These are phyloP conservation scores for Candida alai DNA, from an alignment of 805 yeast species.

Conservation along the genomic window DNA sequence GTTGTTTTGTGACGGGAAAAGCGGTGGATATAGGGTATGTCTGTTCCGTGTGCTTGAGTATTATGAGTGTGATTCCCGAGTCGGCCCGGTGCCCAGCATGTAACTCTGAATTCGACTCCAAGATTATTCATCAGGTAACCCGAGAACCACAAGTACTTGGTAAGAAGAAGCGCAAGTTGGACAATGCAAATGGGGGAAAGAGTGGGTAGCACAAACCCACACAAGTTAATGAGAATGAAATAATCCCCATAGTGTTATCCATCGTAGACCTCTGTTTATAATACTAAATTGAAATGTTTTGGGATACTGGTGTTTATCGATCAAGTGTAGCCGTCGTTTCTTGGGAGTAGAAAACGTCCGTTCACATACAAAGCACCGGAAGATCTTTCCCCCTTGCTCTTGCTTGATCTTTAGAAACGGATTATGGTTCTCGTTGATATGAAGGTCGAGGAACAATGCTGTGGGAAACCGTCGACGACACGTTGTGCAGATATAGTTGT, in stretches of 20 bases:
- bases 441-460: conserved; percentile 40
- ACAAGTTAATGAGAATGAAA: background rate
- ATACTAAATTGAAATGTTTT: conserved; percentile 26
- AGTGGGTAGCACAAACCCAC: background rate
- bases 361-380: conserved; percentile 45
- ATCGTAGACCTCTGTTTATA: conserved; percentile 24
- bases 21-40: conserved; percentile 92
- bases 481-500: conserved; percentile 29
- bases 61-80: conserved; percentile 64
- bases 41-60: conserved; percentile 91
- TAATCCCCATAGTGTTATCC: too few relatives aligned
- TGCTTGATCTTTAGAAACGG: conserved; percentile 37
- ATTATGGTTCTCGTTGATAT: conserved; percentile 51
- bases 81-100: conserved; percentile 81
- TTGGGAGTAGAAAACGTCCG: conserved; percentile 33
- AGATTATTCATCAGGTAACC: conserved; percentile 53
- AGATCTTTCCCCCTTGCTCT: conserved; percentile 39
- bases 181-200: conserved; percentile 7
- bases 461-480: conserved; percentile 43
- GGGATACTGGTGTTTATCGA: conserved; percentile 50
- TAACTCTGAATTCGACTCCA: conserved; percentile 68
- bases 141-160: conserved; percentile 54
- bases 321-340: conserved; percentile 45
- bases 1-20: conserved; percentile 87
- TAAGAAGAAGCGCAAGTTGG: conserved; percentile 34